Evolutionary conservation across 1,284 basidiomycete genomes (phyloP), one percentile per base, ranked within the genome.

Genomic region (Microbotryum scabiosae): DNA sequence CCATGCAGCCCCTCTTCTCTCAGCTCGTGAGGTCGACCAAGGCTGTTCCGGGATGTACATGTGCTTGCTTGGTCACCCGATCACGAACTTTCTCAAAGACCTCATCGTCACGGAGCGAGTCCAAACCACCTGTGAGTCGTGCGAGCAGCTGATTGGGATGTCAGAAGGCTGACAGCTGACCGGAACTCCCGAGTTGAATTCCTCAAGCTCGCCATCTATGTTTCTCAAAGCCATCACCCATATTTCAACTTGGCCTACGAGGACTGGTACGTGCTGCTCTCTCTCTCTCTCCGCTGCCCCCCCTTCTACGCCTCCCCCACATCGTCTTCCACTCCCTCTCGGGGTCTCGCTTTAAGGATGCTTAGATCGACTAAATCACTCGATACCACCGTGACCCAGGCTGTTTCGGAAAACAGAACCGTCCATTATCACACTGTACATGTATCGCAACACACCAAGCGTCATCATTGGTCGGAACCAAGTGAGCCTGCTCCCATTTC

Each of bases 391-490:
- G 43, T 47, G 32, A 48, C 3, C 18, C 62, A 94, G 91, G 90
- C 78, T 97, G 26, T 90, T 94, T 73, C 82, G 88, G 71, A 83
- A 87, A 68, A 83, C 86, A 54, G 77, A 82, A 3, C 79, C 79
- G 7, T 76, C 82, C 14, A 76, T 81, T 47, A 89, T 90, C 2
- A 78, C 94, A 36, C 80, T 97, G 28, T 82, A 97, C 57, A 76
- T 98, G 57, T 99, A 97, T 74, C 84, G 90, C 53, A 90, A 98
- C 74, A 75, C 78, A 0, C 90, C 92, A 1, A 94, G 92, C 71
- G 89, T 98, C 18, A 83, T 99, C 51, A 90, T 98, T 60, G 96
- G 96, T 0, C 81, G 94, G 55, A 96, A 97, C 74, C 94, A 81
- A 67, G 80, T 79, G 18, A 23, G 73, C 55, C 12, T n/a, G 12